Evolutionary conservation across 352 stramenopile species (phyloP).

Genomic region (Globisporangium alternatum): DNA sequence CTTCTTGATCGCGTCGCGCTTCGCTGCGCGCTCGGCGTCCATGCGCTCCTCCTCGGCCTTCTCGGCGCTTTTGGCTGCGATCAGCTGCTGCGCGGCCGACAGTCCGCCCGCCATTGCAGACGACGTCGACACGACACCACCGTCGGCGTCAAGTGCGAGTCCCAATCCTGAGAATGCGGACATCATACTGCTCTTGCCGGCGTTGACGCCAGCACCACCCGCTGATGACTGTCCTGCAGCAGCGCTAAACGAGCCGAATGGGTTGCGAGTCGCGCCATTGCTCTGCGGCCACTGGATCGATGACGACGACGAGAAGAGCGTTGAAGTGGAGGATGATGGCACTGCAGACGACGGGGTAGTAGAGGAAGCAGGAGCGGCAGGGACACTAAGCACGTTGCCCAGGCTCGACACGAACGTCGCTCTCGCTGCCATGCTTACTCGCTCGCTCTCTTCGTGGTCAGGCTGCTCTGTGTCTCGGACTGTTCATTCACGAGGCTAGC

Average conservation of each 20-base stretch:
- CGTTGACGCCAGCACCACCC: constrained; percentile 14
- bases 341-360: background rate
- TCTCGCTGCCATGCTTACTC: constrained; percentile 10
- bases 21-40: constrained; percentile 20
- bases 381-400: constrained; percentile 24
- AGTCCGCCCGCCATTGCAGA: background rate
- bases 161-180: constrained; percentile 56
- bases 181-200: constrained; percentile 31
- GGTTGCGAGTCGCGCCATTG: constrained; percentile 19
- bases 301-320: constrained; percentile 3
- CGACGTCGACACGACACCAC: constrained; percentile 17
- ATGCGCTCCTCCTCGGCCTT: constrained; percentile 29
- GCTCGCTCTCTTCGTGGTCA: background rate
- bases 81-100: constrained; percentile 48
- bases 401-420: constrained; percentile 45
- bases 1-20: constrained; percentile 24
- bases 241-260: constrained; percentile 18
- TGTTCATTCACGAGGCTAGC: background rate
- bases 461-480: background rate
- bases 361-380: constrained; percentile 1
- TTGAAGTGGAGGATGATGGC: background rate
- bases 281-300: constrained; percentile 18
- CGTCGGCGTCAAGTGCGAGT: constrained; percentile 36
- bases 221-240: background rate
- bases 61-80: constrained; percentile 46